A percentile compares a stretch with the other conserved stretches of the same genome.
Evolutionary conservation across 2,329 filamentous ascomycete species (phyloP).

Genomic region (Xylariaceae sp.): DNA sequence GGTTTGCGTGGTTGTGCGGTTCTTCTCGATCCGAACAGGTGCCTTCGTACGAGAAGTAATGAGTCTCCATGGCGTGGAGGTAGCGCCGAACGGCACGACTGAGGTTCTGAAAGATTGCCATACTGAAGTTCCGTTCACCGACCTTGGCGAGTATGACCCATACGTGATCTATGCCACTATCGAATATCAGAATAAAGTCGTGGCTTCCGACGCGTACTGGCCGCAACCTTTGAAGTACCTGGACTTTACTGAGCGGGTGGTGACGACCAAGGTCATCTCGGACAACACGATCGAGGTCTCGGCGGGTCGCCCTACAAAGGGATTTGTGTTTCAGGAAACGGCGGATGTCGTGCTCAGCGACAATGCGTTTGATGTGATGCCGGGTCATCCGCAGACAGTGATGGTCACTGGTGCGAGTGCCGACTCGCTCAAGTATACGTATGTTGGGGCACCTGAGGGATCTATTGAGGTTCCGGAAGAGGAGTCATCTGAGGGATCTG

Average conservation of each 20-base stretch:
- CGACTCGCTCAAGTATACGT: constrained; percentile 25
- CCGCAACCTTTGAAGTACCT: constrained; percentile 59
- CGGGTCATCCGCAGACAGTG: constrained; percentile 36
- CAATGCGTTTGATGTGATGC: constrained; percentile 55
- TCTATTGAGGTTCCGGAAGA: constrained; percentile 12
- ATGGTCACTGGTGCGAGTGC: constrained; percentile 21
- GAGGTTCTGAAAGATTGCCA: constrained; percentile 35
- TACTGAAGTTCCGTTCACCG: constrained; percentile 25
- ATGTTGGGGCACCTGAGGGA: constrained; percentile 25
- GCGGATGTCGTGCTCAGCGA: constrained; percentile 45
- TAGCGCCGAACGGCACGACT: constrained; percentile 37
- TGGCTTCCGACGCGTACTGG: constrained; percentile 51
- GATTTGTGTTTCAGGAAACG: constrained; percentile 48
- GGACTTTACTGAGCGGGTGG: constrained; percentile 41
- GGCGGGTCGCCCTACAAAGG: constrained; percentile 49
- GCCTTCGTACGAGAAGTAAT: constrained; percentile 31
- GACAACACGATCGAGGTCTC: constrained; percentile 29
- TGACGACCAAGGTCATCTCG: constrained; percentile 33
- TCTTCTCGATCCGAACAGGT: constrained; percentile 40
- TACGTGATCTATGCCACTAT: constrained; percentile 46
- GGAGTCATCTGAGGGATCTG: too few relatives aligned
- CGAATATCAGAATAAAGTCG: constrained; percentile 30
- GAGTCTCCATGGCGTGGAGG: constrained; percentile 21
- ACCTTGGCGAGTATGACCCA: constrained; percentile 37
- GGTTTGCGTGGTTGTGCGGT: constrained; percentile 33